These are phyloP conservation scores for Flaveria floridana DNA, from an alignment of 140 eudicot genomes.

Conservation along the genomic window DNA sequence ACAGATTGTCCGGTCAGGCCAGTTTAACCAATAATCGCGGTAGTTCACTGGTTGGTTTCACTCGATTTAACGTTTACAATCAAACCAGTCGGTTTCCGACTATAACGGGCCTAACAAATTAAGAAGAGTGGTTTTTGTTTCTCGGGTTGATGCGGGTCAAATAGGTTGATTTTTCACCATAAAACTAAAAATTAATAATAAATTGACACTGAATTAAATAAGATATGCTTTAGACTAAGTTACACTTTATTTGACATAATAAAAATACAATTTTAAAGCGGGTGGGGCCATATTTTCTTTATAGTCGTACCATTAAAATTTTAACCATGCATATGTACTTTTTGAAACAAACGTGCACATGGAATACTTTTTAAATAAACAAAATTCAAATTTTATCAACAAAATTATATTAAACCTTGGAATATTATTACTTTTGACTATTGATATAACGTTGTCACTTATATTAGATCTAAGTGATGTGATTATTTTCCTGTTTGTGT, in stretches of 20 bases:
- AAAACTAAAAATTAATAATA: background rate
- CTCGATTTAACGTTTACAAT: no score
- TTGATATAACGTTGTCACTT: no score
- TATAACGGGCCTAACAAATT: no score
- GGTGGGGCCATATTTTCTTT: background rate
- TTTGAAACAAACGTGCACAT: background rate
- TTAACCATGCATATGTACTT: conserved; percentile 12
- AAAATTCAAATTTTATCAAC: background rate
- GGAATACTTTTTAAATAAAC: background rate
- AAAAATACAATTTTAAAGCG: background rate
- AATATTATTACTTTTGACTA: no score
- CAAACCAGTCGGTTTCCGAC: no score
- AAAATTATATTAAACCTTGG: background rate
- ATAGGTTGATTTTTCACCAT: background rate
- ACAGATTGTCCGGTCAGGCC: no score
- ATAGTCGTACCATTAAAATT: conserved; percentile 8
- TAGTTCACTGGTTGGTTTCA: no score
- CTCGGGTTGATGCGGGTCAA: background rate
- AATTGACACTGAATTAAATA: background rate
- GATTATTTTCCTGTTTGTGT: no score
- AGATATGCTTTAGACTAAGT: background rate
- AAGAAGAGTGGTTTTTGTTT: no score
- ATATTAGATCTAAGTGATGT: no score
- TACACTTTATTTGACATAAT: background rate
- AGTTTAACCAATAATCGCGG: no score